phyloP scores from a whole-genome alignment of 148 eudicot species.

The Dianthus caryophyllus region DNA sequence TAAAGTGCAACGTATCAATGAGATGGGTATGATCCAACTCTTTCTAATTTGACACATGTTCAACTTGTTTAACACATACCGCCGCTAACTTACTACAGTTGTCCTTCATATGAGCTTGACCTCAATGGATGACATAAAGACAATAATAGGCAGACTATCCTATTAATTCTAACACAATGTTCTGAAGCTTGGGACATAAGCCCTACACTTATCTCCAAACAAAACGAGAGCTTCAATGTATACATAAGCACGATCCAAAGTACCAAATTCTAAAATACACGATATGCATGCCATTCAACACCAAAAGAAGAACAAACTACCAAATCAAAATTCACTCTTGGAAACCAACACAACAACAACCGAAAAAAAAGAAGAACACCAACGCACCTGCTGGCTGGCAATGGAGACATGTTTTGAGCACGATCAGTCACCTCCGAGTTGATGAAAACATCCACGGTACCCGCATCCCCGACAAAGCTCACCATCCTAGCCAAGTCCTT shows the following conservation, averaged over 20 bases:
- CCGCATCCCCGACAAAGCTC: conserved; percentile 46
- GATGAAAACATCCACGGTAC: conserved; percentile 14
- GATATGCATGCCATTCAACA: not conserved
- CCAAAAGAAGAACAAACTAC: not conserved
- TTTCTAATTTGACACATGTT: too few relatives aligned
- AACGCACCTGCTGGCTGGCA: conserved; percentile 5
- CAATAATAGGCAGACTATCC: not conserved
- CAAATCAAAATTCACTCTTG: not conserved
- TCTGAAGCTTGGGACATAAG: not conserved
- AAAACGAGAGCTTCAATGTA: not conserved
- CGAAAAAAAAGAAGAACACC: not conserved
- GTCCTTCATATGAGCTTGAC: too few relatives aligned
- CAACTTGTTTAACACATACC: too few relatives aligned
- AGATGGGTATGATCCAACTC: too few relatives aligned
- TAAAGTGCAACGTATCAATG: too few relatives aligned
- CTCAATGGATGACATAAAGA: too few relatives aligned
- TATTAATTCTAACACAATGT: not conserved
- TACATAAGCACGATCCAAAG: not conserved
- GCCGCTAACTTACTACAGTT: too few relatives aligned
- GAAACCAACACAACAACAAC: not conserved
- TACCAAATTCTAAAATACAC: not conserved
- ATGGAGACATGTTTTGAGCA: conserved; percentile 4
- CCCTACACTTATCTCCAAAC: conserved; percentile 2
- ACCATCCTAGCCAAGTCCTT: conserved; percentile 77
- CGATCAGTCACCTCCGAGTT: not conserved